Evolutionary conservation across 768 basidiomycete genomes (phyloP), one percentile per base, ranked within the genome.

Genomic region (Termitomyces sp.): DNA sequence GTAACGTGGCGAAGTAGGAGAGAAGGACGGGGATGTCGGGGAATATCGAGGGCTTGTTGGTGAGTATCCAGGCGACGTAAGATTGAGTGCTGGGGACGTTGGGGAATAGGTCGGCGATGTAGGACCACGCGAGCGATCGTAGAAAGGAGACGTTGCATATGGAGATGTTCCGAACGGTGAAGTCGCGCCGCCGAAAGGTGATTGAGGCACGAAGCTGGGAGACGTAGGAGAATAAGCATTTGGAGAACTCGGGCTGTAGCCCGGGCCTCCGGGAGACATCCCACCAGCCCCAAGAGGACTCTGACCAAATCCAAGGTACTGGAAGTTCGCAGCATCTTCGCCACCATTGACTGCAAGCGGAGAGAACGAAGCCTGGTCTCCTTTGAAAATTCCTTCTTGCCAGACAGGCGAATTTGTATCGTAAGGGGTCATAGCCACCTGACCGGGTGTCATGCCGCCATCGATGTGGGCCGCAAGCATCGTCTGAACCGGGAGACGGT

Each of bases 401-500:
- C 88, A 91, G 63, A 86, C 82, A 4, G 93, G 94, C 15, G 91
- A 90, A 65, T 92, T 91, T 53, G 84, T 89, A 68, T 96, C 94
- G 69, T 98, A 98, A 4, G 97, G 97, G 1, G 97, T 99, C 90
- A 94, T 93, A 9, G 89, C 92, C 8, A 91, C 91, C 66, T 91
- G 89, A 23, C 89, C 91, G 2, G 91, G 91, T 0, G 92, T 94
- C 84, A 94, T 94, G 21, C 88, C 91, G 28, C 89, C 91, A 49
- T 94, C 93, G 2, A 82, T 80, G 55, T 87, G 89, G 3, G 87
- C 84, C 7, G 86, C 81, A 49, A 94, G 75, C 80, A 90, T 85
- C 8, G 81, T 84, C 63, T 91, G 89, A 3, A 91, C 87, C 0
- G 93, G 93, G 17, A 97, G 77, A 26, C 94, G 89, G 66, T 96